Conservation (phyloP, 129 eudicot genomes). For the Pulicaria dysenterica region DNA sequence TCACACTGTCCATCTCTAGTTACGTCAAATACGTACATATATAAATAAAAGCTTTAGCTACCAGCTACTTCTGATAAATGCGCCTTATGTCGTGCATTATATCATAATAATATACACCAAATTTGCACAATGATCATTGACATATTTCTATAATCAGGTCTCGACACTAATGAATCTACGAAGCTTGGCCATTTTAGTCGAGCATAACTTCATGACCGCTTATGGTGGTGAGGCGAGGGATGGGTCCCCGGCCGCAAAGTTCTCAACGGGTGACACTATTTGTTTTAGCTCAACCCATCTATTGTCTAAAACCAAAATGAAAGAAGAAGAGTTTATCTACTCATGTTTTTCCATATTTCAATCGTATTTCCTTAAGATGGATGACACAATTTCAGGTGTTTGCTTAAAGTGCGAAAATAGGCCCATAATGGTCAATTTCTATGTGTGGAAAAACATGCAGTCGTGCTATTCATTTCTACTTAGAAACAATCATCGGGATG, state of each 20-base stretch:
- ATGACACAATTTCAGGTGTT: conserved; percentile 52
- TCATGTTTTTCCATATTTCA: conserved; percentile 54
- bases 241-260: conserved; percentile 58
- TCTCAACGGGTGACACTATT: conserved; percentile 67
- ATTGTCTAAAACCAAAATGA: conserved; percentile 8
- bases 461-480: conserved; percentile 51
- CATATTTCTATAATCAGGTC: conserved; percentile 35
- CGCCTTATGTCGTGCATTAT: no score
- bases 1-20: no score
- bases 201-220: conserved; percentile 54
- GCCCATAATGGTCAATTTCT: conserved; percentile 34
- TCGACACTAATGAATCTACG: conserved; percentile 44
- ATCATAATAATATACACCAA: neutral
- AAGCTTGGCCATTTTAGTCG: conserved; percentile 55
- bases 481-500: conserved; percentile 38
- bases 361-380: conserved; percentile 52
- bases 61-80: no score
- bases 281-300: conserved; percentile 41
- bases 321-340: conserved; percentile 38
- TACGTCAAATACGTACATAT: no score
- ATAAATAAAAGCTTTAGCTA: no score
- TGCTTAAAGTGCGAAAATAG: conserved; percentile 39
- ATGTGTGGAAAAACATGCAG: conserved; percentile 61
- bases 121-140: neutral
- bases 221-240: conserved; percentile 65